phyloP scores from a whole-genome alignment of 495 filamentous ascomycete species.

The Parathielavia hyrcaniae region DNA sequence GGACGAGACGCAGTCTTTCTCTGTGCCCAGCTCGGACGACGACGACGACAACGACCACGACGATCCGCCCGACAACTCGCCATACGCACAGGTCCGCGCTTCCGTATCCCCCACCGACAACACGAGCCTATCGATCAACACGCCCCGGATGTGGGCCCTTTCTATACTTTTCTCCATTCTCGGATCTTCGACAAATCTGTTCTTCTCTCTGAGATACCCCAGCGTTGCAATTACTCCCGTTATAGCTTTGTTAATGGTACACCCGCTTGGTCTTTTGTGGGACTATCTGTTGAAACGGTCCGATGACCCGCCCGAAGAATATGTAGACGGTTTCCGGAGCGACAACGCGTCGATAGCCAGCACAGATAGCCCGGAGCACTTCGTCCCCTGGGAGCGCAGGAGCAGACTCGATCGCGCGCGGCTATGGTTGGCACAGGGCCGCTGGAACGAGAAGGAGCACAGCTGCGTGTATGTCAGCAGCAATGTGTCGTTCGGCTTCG shows the following conservation, averaged over 20 bases:
- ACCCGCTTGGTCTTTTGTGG: slow-evolving; percentile 74
- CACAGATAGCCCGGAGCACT: slow-evolving; percentile 9
- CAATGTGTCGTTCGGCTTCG: slow-evolving; percentile 87
- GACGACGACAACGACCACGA: slow-evolving; percentile 37
- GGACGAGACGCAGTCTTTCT: slow-evolving; percentile 23
- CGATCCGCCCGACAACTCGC: slow-evolving; percentile 57
- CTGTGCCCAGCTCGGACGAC: slow-evolving; percentile 26
- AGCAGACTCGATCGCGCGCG: slow-evolving; percentile 43
- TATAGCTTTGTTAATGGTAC: slow-evolving; percentile 73
- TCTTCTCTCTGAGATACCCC: slow-evolving; percentile 78
- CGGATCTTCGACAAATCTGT: slow-evolving; percentile 76
- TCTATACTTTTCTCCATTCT: slow-evolving; percentile 72
- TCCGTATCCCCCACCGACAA: slow-evolving; percentile 71
- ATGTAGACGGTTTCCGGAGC: slow-evolving; percentile 47
- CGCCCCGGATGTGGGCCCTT: slow-evolving; percentile 78
- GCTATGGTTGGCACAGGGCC: slow-evolving; percentile 71
- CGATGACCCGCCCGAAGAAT: slow-evolving; percentile 57
- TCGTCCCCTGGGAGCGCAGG: slow-evolving; percentile 24
- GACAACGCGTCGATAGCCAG: slow-evolving; percentile 19
- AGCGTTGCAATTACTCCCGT: slow-evolving; percentile 81
- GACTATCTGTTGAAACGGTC: slow-evolving; percentile 58
- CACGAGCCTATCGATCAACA: slow-evolving; percentile 69
- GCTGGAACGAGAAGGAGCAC: slow-evolving; percentile 84
- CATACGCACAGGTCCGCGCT: slow-evolving; percentile 68
- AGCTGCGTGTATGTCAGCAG: slow-evolving; percentile 82